Evolutionary conservation across 805 yeast species (phyloP).

Genomic region (Suhomyces pyralidae): DNA sequence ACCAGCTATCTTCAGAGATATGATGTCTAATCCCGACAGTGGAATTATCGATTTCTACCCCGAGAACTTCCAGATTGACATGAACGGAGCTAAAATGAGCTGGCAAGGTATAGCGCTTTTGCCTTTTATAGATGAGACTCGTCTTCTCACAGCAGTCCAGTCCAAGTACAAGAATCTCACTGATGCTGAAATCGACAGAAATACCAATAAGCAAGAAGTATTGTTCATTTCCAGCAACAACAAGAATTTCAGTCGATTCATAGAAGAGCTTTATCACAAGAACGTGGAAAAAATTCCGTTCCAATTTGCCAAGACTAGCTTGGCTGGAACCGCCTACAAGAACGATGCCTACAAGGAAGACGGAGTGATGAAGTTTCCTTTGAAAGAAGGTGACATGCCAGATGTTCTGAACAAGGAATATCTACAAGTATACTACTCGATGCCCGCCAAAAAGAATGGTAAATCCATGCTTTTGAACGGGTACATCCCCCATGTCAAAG

Average conservation of each 20-base stretch:
- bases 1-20: constrained; percentile 74
- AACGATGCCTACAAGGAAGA: constrained; percentile 34
- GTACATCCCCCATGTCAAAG: constrained; percentile 57
- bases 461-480: constrained; percentile 88
- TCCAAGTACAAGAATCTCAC: constrained; percentile 61
- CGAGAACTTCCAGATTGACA: constrained; percentile 80
- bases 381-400: constrained; percentile 46
- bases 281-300: constrained; percentile 33
- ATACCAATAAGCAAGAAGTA: constrained; percentile 67
- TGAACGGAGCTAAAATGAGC: constrained; percentile 92
- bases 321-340: constrained; percentile 54
- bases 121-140: constrained; percentile 85
- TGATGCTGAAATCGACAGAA: constrained; percentile 65
- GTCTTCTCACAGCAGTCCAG: constrained; percentile 65
- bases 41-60: constrained; percentile 92
- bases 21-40: constrained; percentile 77
- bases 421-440: constrained; percentile 48
- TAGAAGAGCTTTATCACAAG: constrained; percentile 38
- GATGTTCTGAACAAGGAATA: constrained; percentile 40
- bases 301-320: constrained; percentile 49
- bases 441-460: constrained; percentile 59
- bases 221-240: constrained; percentile 65
- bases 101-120: constrained; percentile 93
- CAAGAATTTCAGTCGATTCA: constrained; percentile 42
- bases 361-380: constrained; percentile 41